phyloP scores from a whole-genome alignment of 2,329 filamentous ascomycete species.

The Talaromyces amestolkiae region DNA sequence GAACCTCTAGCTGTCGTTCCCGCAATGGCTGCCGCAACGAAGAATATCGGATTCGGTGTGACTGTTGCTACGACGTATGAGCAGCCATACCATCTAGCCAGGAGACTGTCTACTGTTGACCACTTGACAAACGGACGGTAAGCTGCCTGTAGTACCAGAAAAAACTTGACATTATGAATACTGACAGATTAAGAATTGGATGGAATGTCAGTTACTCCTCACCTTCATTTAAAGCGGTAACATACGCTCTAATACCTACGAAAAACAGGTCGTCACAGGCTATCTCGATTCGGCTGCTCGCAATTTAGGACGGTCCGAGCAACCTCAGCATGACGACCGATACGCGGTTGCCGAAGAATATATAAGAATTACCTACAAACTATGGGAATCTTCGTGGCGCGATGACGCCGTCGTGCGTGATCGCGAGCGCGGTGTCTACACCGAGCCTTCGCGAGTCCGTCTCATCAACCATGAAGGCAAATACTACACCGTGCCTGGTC shows the following conservation, averaged over 20 bases:
- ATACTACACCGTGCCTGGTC: conserved; percentile 63
- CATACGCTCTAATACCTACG: neutral
- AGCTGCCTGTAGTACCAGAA: conserved; percentile 22
- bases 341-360: conserved; percentile 66
- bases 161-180: neutral
- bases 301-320: conserved; percentile 59
- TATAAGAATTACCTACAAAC: conserved; percentile 63
- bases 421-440: conserved; percentile 59
- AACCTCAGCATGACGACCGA: conserved; percentile 63
- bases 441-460: conserved; percentile 57
- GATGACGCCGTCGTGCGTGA: conserved; percentile 64
- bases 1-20: conserved; percentile 63
- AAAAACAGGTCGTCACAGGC: conserved; percentile 59
- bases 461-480: conserved; percentile 66
- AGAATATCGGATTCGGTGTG: conserved; percentile 66
- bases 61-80: conserved; percentile 68
- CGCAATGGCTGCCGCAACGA: conserved; percentile 66
- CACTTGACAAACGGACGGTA: conserved; percentile 63
- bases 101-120: conserved; percentile 64
- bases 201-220: conserved; percentile 50
- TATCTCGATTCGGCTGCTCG: conserved; percentile 66
- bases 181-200: conserved; percentile 42
- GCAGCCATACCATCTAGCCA: conserved; percentile 64
- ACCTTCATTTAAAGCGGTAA: neutral
- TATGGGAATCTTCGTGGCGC: conserved; percentile 66